A percentile compares a stretch with the other conserved stretches of the same genome.
Evolutionary conservation across 106 monocot genomes (phyloP).

Genomic region (Apostasia ramifera): DNA sequence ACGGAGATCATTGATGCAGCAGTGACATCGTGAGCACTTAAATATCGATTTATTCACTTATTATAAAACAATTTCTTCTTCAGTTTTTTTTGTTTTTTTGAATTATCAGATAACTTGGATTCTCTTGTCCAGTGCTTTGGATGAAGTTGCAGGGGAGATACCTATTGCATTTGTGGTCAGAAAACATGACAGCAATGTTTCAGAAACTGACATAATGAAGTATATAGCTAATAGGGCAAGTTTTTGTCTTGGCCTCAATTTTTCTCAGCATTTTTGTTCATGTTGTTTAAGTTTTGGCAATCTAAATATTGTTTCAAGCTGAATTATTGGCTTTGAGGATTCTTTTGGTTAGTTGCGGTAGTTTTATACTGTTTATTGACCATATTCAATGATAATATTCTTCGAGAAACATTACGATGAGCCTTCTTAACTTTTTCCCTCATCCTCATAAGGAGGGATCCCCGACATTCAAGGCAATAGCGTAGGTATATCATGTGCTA

Average conservation of each 20-base stretch:
- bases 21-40: conserved; percentile 49
- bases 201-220: conserved; percentile 33
- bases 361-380: too few relatives aligned
- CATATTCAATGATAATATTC: too few relatives aligned
- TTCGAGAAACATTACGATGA: too few relatives aligned
- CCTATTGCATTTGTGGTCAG: conserved; percentile 71
- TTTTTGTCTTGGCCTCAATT: not conserved
- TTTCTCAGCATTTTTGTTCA: too few relatives aligned
- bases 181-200: conserved; percentile 25
- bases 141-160: conserved; percentile 64
- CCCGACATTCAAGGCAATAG: too few relatives aligned
- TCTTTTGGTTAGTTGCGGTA: too few relatives aligned
- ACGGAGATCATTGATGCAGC: conserved; percentile 66
- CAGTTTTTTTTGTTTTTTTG: not conserved
- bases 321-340: too few relatives aligned
- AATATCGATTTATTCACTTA: not conserved
- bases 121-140: conserved; percentile 20
- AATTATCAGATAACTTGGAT: not conserved
- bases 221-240: conserved; percentile 55
- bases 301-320: too few relatives aligned
- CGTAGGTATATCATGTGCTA: too few relatives aligned
- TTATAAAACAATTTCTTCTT: not conserved
- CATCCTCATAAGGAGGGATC: too few relatives aligned
- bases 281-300: too few relatives aligned
- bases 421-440: too few relatives aligned